A percentile compares a stretch with the other conserved stretches of the same genome.
Conservation (phyloP, 768 basidiomycete genomes). For the Mycena sanguinolenta region DNA sequence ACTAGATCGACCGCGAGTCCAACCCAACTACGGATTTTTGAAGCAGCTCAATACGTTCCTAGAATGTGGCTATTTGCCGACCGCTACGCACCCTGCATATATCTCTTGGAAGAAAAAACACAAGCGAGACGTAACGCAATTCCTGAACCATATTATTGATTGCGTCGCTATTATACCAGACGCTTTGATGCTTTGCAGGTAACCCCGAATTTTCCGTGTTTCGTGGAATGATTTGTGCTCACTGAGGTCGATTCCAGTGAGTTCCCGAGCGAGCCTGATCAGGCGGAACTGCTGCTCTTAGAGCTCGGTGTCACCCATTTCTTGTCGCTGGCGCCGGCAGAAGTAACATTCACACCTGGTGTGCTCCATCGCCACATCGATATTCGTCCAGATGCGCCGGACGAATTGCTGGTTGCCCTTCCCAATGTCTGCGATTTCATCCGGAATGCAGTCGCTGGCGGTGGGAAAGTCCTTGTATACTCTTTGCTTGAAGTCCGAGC, state of each 20-base stretch:
- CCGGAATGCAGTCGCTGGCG: constrained; percentile 52
- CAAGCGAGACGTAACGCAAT: constrained; percentile 65
- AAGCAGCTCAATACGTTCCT: constrained; percentile 70
- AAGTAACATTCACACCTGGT: constrained; percentile 47
- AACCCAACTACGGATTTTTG: constrained; percentile 68
- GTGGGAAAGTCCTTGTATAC: constrained; percentile 67
- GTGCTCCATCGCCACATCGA: constrained; percentile 57
- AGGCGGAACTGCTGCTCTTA: constrained; percentile 62
- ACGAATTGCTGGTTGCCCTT: constrained; percentile 59
- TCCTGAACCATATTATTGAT: constrained; percentile 65
- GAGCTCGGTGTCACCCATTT: constrained; percentile 69
- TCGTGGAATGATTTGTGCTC: background rate
- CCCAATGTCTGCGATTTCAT: constrained; percentile 62
- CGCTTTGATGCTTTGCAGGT: constrained; percentile 68
- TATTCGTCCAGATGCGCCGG: constrained; percentile 53
- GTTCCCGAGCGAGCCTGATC: constrained; percentile 66
- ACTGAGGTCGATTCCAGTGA: constrained; percentile 51
- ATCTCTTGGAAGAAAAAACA: constrained; percentile 71
- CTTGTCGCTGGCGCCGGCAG: constrained; percentile 68
- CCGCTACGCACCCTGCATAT: constrained; percentile 58
- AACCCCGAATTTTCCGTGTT: constrained; percentile 5
- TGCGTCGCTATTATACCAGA: constrained; percentile 65
- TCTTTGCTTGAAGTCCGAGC: constrained; percentile 67
- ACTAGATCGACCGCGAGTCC: constrained; percentile 54
- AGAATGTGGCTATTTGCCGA: constrained; percentile 63